These are phyloP conservation scores for Aspergillus hancockii DNA, from an alignment of 495 filamentous ascomycete species.

Conservation along the genomic window DNA sequence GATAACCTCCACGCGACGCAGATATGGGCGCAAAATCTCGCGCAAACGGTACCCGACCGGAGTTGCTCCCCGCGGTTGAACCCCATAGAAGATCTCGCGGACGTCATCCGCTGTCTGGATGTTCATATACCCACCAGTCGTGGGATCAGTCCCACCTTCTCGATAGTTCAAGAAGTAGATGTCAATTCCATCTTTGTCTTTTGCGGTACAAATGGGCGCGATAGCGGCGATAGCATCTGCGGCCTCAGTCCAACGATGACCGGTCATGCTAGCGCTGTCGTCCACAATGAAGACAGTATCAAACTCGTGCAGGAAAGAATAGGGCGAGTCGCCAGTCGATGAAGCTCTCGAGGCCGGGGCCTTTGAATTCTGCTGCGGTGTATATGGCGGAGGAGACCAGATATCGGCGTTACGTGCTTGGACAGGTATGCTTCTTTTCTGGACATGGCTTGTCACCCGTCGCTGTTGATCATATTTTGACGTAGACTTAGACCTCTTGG, in stretches of 20 bases:
- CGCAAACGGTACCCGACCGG: slow-evolving; percentile 74
- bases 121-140: slow-evolving; percentile 54
- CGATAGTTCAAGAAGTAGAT: slow-evolving; percentile 85
- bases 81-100: slow-evolving; percentile 63
- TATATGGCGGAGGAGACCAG: slow-evolving; percentile 42
- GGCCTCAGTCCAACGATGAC: slow-evolving; percentile 74
- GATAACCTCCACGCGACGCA: slow-evolving; percentile 43
- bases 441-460: background rate
- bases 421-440: background rate
- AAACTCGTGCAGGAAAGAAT: slow-evolving; percentile 81
- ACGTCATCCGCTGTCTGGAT: slow-evolving; percentile 56
- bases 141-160: slow-evolving; percentile 18
- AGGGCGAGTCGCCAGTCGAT: slow-evolving; percentile 45
- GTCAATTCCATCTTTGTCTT: slow-evolving; percentile 91
- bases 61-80: slow-evolving; percentile 66
- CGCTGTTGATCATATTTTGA: background rate
- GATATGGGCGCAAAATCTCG: slow-evolving; percentile 73
- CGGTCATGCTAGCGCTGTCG: slow-evolving; percentile 88
- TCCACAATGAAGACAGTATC: slow-evolving; percentile 95
- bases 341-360: slow-evolving; percentile 1
- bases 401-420: background rate
- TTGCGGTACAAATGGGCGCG: slow-evolving; percentile 78
- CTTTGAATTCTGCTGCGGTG: slow-evolving; percentile 9
- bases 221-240: slow-evolving; percentile 71
- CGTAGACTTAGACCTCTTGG: background rate